Conservation (phyloP, 345 rosid genomes). For the Lepidium sativum region DNA sequence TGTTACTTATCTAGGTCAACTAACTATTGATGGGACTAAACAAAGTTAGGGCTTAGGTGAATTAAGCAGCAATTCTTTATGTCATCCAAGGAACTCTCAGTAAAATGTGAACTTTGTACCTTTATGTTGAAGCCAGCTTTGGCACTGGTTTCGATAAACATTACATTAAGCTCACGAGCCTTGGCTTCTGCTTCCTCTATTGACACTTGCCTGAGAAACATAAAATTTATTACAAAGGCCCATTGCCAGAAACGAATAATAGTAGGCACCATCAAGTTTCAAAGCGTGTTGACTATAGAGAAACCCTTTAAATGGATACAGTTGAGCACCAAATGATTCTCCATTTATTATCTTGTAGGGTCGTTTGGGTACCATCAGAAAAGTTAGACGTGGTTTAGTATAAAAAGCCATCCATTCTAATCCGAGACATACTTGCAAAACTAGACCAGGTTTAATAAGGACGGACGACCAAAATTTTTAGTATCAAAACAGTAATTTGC, state of each 20-base stretch:
- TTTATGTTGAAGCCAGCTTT: conserved; percentile 94
- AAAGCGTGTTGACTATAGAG: conserved; percentile 13
- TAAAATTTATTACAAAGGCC: conserved; percentile 6
- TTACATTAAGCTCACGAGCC: conserved; percentile 74
- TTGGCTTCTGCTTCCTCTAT: conserved; percentile 90
- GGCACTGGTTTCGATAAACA: conserved; percentile 89
- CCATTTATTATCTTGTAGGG: conserved; percentile 16
- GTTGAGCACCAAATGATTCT: conserved; percentile 13
- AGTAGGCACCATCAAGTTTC: conserved; percentile 2
- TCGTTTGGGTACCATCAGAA: conserved; percentile 5
- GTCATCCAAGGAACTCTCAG: too few species aligned
- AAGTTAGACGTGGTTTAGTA: neutral
- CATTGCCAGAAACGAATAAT: neutral
- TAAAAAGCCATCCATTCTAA: neutral
- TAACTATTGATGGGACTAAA: neutral
- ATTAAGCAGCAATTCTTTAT: too few species aligned
- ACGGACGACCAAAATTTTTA: neutral
- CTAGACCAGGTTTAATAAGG: neutral
- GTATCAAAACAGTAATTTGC: neutral
- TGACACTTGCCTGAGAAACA: conserved; percentile 71
- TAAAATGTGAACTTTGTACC: conserved; percentile 35
- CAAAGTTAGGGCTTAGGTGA: neutral
- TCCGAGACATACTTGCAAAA: neutral
- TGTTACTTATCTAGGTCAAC: too few species aligned
- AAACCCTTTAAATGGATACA: conserved; percentile 5